Evolutionary conservation across 2,329 filamentous ascomycete species (phyloP), one percentile per base, ranked within the genome.

Genomic region (Botrytis byssoidea): DNA sequence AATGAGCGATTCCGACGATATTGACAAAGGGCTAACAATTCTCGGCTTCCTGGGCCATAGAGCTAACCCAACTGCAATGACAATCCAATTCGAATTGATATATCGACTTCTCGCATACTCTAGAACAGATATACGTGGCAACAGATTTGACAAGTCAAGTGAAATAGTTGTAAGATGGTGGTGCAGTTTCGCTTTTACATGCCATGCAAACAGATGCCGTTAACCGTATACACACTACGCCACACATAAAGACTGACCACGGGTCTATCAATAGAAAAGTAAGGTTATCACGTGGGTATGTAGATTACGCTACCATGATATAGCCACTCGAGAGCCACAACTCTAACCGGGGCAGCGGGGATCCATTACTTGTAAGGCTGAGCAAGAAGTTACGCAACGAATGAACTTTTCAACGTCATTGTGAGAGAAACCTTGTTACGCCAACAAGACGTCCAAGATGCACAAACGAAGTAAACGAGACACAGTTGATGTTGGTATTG

Each of bases 81-180:
- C 65, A 4, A 44, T 7, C 18, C 55, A 57, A 37, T 70, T 70
- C 40, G 65, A 70, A n/a, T 57, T 20, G 8, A 25, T 32, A n/a
- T 44, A 2, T 40, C 16, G 61, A 37, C 57, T 70, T 57, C 20
- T 32, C 48, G 70, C 71, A n/a, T 70, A 29, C 42, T n/a, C 16
- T 9, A 12, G 10, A 32, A 16, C 72, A 74, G 69, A 74, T 74
- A 35, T 75, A 75, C 67, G 72, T 75, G 22, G 72, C 72, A 12
- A 64, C 59, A 48, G 69, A 75, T 42, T 72, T 75, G 65, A 67
- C 37, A 32, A 57, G 59, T 65, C 20, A 40, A 57, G 42, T 71
- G 55, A 55, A 63, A 32, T 37, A 57, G 61, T 51, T n/a, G 48
- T n/a, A 51, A 51, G 48, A n/a, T n/a, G 22, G 25, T 51, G 48